phyloP scores from a whole-genome alignment of 345 rosid species.

The Heritiera littoralis region DNA sequence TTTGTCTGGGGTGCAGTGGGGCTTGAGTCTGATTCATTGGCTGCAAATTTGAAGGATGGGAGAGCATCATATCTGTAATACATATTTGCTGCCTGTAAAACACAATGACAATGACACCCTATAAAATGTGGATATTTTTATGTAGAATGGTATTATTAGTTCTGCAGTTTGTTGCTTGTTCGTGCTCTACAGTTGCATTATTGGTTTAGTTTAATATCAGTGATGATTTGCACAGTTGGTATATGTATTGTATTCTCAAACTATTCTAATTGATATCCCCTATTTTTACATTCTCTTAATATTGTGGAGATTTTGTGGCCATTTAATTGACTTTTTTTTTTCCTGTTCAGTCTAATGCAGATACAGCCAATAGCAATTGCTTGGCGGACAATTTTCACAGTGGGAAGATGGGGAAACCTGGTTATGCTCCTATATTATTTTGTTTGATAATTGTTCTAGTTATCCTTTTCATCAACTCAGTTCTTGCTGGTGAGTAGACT shows the following conservation, averaged over 20 bases:
- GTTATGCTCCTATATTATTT: conserved; percentile 78
- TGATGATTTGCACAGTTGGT: neutral
- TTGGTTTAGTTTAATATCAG: neutral
- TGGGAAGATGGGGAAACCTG: conserved; percentile 53
- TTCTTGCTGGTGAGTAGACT: conserved; percentile 55
- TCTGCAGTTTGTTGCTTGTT: neutral
- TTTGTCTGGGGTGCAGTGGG: neutral
- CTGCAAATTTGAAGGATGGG: conserved; percentile 3
- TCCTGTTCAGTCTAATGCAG: conserved; percentile 11
- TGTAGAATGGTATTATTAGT: neutral
- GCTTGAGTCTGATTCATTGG: conserved; percentile 1
- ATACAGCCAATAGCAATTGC: conserved; percentile 11
- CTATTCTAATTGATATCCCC: neutral
- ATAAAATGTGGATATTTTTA: neutral
- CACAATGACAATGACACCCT: neutral
- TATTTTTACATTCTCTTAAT: conserved; percentile 1
- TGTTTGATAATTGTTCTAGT: conserved; percentile 44
- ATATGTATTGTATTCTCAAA: conserved; percentile 1
- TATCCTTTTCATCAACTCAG: conserved; percentile 74
- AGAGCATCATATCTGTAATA: neutral
- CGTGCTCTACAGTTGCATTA: neutral
- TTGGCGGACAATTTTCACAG: conserved; percentile 49
- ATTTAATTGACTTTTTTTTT: conserved; percentile 1
- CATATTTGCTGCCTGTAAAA: neutral
- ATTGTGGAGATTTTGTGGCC: neutral